Percentiles rank a stretch among this genome's conserved stretches.
Evolutionary conservation across 176 grass and related monocot species (phyloP).

Genomic region (Ensete ventricosum): DNA sequence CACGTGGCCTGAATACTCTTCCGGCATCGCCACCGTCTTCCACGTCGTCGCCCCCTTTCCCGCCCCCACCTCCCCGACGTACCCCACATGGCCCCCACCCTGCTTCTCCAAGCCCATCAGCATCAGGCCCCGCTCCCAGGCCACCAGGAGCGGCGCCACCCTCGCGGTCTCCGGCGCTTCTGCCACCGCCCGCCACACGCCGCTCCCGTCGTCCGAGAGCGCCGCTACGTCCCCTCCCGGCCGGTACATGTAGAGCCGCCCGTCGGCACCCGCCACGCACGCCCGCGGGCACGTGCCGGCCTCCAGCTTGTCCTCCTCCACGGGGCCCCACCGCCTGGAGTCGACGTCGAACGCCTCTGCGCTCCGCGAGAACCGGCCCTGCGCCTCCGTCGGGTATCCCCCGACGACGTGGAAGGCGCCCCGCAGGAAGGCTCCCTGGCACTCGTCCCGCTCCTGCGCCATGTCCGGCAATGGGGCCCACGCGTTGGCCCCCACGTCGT

Average conservation of each 20-base stretch:
- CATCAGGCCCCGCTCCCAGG: slow-evolving; percentile 27
- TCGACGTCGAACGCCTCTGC: slow-evolving; percentile 49
- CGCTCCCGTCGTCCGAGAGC: slow-evolving; percentile 28
- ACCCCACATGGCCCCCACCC: slow-evolving; percentile 45
- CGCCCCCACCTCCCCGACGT: slow-evolving; percentile 29
- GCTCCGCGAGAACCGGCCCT: slow-evolving; percentile 57
- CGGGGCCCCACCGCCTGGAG: slow-evolving; percentile 25
- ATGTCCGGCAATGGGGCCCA: slow-evolving; percentile 66
- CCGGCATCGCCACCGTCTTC: slow-evolving; percentile 27
- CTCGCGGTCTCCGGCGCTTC: slow-evolving; percentile 49
- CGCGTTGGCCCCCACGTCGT: slow-evolving; percentile 39
- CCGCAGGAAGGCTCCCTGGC: slow-evolving; percentile 43
- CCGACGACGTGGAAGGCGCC: slow-evolving; percentile 57
- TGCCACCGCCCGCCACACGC: slow-evolving; percentile 19
- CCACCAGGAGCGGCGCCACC: slow-evolving; percentile 27
- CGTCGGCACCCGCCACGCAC: slow-evolving; percentile 23
- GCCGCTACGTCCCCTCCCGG: slow-evolving; percentile 40
- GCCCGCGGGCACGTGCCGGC: slow-evolving; percentile 44
- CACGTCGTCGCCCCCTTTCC: slow-evolving; percentile 31
- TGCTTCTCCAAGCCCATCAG: slow-evolving; percentile 50
- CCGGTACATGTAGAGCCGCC: slow-evolving; percentile 44
- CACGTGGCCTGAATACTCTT: slow-evolving; percentile 62
- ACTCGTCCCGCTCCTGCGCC: slow-evolving; percentile 74
- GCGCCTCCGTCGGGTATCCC: slow-evolving; percentile 71
- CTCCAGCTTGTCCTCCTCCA: slow-evolving; percentile 32